Evolutionary conservation across 2,329 filamentous ascomycete genomes (phyloP), one percentile per base, ranked within the genome.

Genomic region (Trichophyton schoenleinii): DNA sequence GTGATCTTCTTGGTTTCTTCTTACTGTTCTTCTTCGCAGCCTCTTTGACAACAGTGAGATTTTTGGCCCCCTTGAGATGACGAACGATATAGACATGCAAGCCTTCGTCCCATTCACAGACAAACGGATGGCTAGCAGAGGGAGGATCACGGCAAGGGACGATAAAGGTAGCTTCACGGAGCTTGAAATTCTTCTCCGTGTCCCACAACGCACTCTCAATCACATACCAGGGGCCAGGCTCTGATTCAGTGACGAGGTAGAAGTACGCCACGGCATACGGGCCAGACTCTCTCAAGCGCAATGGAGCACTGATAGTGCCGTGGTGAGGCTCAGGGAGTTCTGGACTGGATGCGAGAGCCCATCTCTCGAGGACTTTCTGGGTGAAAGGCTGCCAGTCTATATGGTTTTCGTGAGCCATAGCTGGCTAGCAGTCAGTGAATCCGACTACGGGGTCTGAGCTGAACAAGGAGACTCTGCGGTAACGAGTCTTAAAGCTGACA

Each of bases 111-210:
- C 61, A 63, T 15, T 62, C 57, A 11, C 60, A 53, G 5, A n/a
- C 20, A 36, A 60, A 64, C 6, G 13, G 20, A 48, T 61, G 20
- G 4, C 52, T 3, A 3, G 25, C 20, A 11, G 31, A 25, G 9
- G 9, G 18, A 1, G 64, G 63, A 18, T 58, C 42, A 53, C 58
- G 48, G 25, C 44, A 63, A 13, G 64, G 61, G 22, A 62, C 58
- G 7, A 65, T 58, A 46, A 65, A 65, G 2, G 57, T 60, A n/a
- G 61, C 55, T 38, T 34, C 49, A 22, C 36, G 55, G 11, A 64
- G 53, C 34, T 36, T 36, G 34, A 42, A 34, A 13, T 38, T 34
- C 18, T 53, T 58, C n/a, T n/a, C 60, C 22, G 18, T 61, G 41
- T 62, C 61, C 63, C 60, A 53, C 4, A 65, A 34, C 1, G 31